A percentile compares a stretch with the other conserved stretches of the same genome.
phyloP scores from a whole-genome alignment of 768 basidiomycete genomes.

The Fomitopsis pulvina region DNA sequence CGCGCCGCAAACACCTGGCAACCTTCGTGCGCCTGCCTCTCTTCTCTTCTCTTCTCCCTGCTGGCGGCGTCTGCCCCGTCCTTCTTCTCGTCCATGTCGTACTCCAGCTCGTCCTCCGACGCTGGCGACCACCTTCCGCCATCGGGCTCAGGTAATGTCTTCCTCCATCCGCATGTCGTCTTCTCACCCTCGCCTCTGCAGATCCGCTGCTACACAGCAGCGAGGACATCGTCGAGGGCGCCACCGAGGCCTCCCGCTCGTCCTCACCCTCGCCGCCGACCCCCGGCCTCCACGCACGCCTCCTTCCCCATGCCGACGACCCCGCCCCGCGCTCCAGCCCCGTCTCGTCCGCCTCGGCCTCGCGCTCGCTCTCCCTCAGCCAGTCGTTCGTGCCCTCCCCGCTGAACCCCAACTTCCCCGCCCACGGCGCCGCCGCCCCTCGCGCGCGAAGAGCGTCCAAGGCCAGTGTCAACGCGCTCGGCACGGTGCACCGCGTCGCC shows the following conservation, averaged over 20 bases:
- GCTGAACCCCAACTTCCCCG: conserved; percentile 38
- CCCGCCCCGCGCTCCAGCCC: conserved; percentile 2
- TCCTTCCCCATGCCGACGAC: conserved; percentile 22
- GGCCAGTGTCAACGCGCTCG: conserved; percentile 26
- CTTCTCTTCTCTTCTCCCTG: not conserved
- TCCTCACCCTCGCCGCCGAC: conserved; percentile 16
- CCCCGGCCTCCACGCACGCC: conserved; percentile 24
- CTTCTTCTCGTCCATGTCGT: not conserved
- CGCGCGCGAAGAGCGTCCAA: conserved; percentile 35
- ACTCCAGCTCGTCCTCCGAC: not conserved
- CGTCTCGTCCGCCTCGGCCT: conserved; percentile 15
- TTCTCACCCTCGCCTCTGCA: conserved; percentile 8
- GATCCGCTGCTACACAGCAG: conserved; percentile 10
- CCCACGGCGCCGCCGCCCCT: conserved; percentile 18
- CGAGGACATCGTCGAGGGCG: conserved; percentile 9
- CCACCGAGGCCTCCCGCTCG: conserved; percentile 12
- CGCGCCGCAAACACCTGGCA: not conserved
- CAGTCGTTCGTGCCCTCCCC: conserved; percentile 52
- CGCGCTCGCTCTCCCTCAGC: conserved; percentile 22
- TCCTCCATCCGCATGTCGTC: not conserved
- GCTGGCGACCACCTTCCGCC: not conserved
- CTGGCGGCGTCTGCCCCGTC: conserved; percentile 3
- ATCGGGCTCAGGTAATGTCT: not conserved
- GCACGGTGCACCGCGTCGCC: conserved; percentile 33
- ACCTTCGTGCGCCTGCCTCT: not conserved